These are phyloP conservation scores for Phalaenopsis hybrid DNA, from an alignment of 116 monocot genomes.

Conservation along the genomic window DNA sequence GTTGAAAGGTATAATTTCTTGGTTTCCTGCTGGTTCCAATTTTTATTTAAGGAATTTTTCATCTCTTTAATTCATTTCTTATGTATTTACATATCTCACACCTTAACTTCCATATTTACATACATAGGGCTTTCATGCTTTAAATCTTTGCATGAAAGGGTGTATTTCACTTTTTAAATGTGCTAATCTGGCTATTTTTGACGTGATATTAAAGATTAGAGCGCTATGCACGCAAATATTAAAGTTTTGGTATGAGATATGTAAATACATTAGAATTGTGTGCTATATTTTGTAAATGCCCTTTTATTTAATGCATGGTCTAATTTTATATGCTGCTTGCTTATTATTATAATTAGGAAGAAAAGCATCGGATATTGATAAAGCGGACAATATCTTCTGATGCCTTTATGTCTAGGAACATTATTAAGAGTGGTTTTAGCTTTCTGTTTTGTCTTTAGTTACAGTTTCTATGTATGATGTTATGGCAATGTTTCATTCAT, in stretches of 20 bases:
- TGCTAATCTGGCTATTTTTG: too few species aligned
- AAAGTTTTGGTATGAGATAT: too few species aligned
- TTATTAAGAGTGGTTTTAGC: background rate
- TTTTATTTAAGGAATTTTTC: background rate
- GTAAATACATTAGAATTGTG: background rate
- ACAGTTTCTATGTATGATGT: background rate
- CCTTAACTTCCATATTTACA: too few species aligned
- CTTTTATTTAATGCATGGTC: background rate
- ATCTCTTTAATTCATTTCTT: background rate
- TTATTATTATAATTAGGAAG: background rate
- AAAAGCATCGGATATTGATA: background rate
- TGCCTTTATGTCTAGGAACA: background rate
- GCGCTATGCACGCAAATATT: too few species aligned
- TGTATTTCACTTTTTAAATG: too few species aligned
- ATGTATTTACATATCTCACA: background rate
- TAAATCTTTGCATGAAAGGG: too few species aligned
- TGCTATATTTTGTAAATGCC: too few species aligned
- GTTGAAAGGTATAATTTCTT: conserved; percentile 56
- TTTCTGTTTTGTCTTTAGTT: background rate
- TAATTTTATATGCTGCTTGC: background rate
- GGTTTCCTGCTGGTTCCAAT: background rate
- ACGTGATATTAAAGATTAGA: too few species aligned
- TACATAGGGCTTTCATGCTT: too few species aligned
- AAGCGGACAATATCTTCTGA: background rate
- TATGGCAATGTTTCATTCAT: background rate